Evolutionary conservation across 1,284 basidiomycete species (phyloP).

Genomic region (Pholiota adiposa): DNA sequence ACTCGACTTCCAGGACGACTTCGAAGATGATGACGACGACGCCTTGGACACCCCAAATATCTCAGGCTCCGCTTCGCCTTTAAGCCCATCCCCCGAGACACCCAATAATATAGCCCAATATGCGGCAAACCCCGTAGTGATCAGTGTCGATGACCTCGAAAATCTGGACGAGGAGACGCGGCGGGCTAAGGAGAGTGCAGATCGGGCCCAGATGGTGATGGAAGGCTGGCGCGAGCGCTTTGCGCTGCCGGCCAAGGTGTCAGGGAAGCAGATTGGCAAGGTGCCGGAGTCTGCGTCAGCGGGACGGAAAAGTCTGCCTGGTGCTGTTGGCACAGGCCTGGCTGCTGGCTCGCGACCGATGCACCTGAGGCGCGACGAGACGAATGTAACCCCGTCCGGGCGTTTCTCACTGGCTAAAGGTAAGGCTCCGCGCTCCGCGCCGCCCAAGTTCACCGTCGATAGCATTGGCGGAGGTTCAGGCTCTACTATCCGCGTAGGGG

Average conservation of each 20-base stretch:
- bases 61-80: conserved; percentile 32
- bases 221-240: conserved; percentile 66
- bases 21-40: conserved; percentile 8
- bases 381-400: conserved; percentile 47
- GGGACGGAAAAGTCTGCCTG: too few relatives aligned
- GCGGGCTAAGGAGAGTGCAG: conserved; percentile 28
- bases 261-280: neutral
- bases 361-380: conserved; percentile 43
- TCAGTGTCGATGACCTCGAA: conserved; percentile 22
- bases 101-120: conserved; percentile 12
- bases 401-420: conserved; percentile 32
- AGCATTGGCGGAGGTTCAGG: too few relatives aligned
- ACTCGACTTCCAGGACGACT: conserved; percentile 43
- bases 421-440: conserved; percentile 19
- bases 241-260: conserved; percentile 30
- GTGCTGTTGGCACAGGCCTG: too few relatives aligned
- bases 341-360: conserved; percentile 15
- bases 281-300: too few relatives aligned
- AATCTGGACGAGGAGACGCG: conserved; percentile 34
- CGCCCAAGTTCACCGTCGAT: conserved; percentile 13
- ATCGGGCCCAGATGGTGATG: conserved; percentile 49
- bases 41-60: conserved; percentile 1
- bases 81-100: conserved; percentile 31
- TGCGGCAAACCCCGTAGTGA: neutral
- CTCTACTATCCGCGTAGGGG: neutral